Evolutionary conservation across 2,329 filamentous ascomycete genomes (phyloP), one percentile per base, ranked within the genome.

Genomic region (Scedosporium apiospermum): DNA sequence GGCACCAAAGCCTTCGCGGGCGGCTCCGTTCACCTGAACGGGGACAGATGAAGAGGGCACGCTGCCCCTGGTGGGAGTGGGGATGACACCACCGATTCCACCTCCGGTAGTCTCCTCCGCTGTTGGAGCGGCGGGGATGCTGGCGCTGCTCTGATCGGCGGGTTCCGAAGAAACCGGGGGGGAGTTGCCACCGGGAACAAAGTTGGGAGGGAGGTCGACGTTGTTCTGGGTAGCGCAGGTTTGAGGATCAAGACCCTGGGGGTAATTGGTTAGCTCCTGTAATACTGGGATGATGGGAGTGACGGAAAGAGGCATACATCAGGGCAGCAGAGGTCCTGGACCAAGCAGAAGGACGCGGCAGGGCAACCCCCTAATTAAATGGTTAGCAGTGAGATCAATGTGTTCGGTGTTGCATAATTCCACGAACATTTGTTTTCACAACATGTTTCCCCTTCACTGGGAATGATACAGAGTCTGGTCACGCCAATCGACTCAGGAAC

Each of bases 321-420:
- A 26, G 59, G 59, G 44, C 59, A 61, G 59, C 59, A 61, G 27
- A 61, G 59, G 6, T 53, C 59, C n/a, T 51, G 34, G n/a, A 61
- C 30, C 26, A 61, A 51, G 26, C 59, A 61, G 26, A 61, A 61
- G 26, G 59, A 61, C 3, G 10, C 27, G 44, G 59, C 44, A 30
- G 59, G 59, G 30, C 59, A 61, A 18, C 59, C 59, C 59, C 59
- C 44, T 61, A 61, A 14, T 61, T 18, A 30, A 41, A 14, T n/a
- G 2, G 41, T n/a, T 26, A 49, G 44, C 16, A n/a, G 18, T 12
- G 2, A n/a, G 44, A 49, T n/a, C n/a, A n/a, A n/a, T n/a, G 58
- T 44, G 18, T 10, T 7, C 9, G 26, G n/a, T 12, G 26, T 16
- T n/a, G 26, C 6, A 10, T n/a, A 34, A 16, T 23, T 3, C 9